Conservation (phyloP, 2,329 filamentous ascomycete species). For the Exophiala spinifera region DNA sequence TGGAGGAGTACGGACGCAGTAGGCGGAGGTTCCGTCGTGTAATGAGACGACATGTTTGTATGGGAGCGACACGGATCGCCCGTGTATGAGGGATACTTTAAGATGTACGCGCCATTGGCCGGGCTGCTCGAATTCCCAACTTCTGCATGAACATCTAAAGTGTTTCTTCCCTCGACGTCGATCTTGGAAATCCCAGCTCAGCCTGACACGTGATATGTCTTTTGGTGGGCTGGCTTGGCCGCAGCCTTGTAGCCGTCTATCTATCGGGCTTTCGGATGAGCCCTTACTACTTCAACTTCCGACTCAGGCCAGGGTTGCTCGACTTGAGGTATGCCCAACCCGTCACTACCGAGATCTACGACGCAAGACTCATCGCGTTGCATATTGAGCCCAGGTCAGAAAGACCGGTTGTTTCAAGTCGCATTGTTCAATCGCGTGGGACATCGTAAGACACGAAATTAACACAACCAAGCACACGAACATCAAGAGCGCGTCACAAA, state of each 20-base stretch:
- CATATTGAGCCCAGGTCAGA: too few species aligned
- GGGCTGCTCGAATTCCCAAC: not conserved
- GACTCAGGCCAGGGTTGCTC: too few species aligned
- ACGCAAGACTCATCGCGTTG: too few species aligned
- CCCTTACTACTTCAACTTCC: too few species aligned
- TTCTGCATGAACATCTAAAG: not conserved
- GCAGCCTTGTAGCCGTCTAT: not conserved
- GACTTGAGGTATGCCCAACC: too few species aligned
- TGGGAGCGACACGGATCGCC: not conserved
- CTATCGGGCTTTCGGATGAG: not conserved
- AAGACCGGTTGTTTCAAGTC: too few species aligned
- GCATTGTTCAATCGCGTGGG: too few species aligned
- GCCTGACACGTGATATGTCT: not conserved
- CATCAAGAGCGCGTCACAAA: too few species aligned
- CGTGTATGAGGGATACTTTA: not conserved
- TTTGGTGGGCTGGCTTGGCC: not conserved
- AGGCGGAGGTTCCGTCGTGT: slow-evolving; percentile 91
- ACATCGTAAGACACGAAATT: too few species aligned
- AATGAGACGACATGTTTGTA: slow-evolving; percentile 73
- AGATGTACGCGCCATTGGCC: not conserved
- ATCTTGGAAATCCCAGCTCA: not conserved
- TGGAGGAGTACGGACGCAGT: slow-evolving; percentile 88
- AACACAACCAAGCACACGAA: too few species aligned
- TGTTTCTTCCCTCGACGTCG: not conserved
- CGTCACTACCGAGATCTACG: too few species aligned